These are phyloP conservation scores for Ambrosia trifida DNA, from an alignment of 129 eudicot genomes.

Conservation along the genomic window DNA sequence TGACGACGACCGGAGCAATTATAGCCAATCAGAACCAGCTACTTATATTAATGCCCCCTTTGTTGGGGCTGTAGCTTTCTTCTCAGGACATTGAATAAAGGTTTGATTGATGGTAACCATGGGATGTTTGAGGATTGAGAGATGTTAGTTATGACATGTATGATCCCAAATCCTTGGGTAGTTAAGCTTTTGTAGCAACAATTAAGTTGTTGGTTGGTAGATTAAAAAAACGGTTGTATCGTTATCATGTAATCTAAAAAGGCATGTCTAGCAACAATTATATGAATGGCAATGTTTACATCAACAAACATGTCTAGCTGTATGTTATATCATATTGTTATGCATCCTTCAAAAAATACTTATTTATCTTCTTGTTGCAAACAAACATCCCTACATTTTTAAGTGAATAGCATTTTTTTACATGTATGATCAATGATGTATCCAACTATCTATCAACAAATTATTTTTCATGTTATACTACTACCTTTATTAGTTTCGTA, in stretches of 20 bases:
- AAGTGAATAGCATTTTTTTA: too few relatives aligned
- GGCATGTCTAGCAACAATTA: background rate
- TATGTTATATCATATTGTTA: too few relatives aligned
- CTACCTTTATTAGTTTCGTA: too few relatives aligned
- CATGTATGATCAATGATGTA: too few relatives aligned
- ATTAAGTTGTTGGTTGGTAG: background rate
- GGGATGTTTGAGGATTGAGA: conserved; percentile 37
- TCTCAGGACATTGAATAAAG: conserved; percentile 38
- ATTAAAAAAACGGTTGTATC: background rate
- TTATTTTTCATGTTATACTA: too few relatives aligned
- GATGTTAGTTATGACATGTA: conserved; percentile 17
- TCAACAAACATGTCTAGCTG: too few relatives aligned
- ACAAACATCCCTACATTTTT: too few relatives aligned
- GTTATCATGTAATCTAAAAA: background rate
- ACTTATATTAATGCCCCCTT: conserved; percentile 92
- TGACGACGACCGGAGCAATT: conserved; percentile 70
- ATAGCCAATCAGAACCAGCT: conserved; percentile 89
- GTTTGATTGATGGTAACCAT: conserved; percentile 13
- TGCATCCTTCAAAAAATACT: too few relatives aligned
- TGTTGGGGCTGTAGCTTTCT: conserved; percentile 82
- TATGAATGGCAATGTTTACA: background rate
- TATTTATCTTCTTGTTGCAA: too few relatives aligned
- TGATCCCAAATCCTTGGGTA: conserved; percentile 37
- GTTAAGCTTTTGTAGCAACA: conserved; percentile 13
- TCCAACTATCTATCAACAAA: too few relatives aligned